Percentiles rank a stretch among this genome's conserved stretches.
Evolutionary conservation across 2,329 filamentous ascomycete species (phyloP).

Genomic region (Neopestalotiopsis clavispora): DNA sequence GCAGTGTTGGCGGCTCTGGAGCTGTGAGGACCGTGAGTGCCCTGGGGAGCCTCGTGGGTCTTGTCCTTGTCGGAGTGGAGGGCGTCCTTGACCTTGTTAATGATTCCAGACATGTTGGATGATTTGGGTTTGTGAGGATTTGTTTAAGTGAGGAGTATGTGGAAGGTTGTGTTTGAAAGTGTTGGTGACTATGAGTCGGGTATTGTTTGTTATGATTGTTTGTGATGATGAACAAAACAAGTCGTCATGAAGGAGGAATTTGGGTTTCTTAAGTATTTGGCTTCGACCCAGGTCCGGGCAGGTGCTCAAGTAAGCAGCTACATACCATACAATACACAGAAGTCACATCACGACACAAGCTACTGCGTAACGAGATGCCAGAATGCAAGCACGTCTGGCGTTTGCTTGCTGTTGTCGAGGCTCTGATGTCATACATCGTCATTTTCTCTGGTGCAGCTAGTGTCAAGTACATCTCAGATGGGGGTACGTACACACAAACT

Average conservation of each 20-base stretch:
- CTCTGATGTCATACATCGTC: slow-evolving; percentile 11
- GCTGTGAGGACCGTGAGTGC: slow-evolving; percentile 34
- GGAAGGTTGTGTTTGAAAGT: background rate
- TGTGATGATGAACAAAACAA: background rate
- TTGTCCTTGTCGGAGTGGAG: slow-evolving; percentile 54
- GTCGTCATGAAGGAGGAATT: background rate
- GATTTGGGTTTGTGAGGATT: slow-evolving; percentile 9
- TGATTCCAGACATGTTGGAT: slow-evolving; percentile 58
- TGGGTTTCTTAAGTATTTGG: slow-evolving; percentile 13
- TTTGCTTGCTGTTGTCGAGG: background rate
- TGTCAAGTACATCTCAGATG: background rate
- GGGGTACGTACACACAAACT: background rate
- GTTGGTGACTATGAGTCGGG: background rate
- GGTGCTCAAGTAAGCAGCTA: background rate
- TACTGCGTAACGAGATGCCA: background rate
- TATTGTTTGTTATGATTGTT: slow-evolving; percentile 3
- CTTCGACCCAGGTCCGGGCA: background rate
- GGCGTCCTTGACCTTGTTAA: slow-evolving; percentile 66
- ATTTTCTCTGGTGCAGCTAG: background rate
- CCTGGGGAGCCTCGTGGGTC: slow-evolving; percentile 32
- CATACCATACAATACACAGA: background rate
- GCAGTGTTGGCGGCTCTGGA: slow-evolving; percentile 11
- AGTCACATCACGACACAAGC: slow-evolving; percentile 3
- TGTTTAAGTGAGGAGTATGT: background rate
- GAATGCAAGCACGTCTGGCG: slow-evolving; percentile 4